These are phyloP conservation scores for Begonia peltatifolia DNA, from an alignment of 306 rosid species.

Conservation along the genomic window DNA sequence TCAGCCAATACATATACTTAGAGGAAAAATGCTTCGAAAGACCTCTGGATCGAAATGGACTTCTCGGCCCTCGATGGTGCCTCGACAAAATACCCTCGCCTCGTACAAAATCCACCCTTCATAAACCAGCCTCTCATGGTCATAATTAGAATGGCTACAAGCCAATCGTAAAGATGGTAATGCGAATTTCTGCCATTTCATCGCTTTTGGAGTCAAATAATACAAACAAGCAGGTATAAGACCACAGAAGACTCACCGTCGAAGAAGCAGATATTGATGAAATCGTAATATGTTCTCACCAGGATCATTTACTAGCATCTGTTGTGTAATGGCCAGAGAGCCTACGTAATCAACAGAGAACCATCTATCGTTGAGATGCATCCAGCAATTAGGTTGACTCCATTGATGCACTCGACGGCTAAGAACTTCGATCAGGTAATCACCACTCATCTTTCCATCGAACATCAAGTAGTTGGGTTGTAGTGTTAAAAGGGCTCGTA, in stretches of 20 bases:
- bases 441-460: conserved; percentile 38
- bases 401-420: conserved; percentile 22
- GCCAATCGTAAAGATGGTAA: conserved; percentile 64
- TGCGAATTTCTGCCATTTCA: conserved; percentile 72
- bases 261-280: conserved; percentile 71
- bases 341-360: conserved; percentile 71
- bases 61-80: conserved; percentile 47
- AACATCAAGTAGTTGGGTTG: conserved; percentile 50
- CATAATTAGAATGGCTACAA: conserved; percentile 49
- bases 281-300: conserved; percentile 49
- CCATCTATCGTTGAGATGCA: conserved; percentile 73
- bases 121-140: conserved; percentile 64
- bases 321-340: conserved; percentile 70
- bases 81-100: too few species aligned
- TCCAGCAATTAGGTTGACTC: conserved; percentile 74
- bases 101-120: conserved; percentile 93
- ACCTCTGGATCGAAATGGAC: conserved; percentile 50
- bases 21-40: conserved; percentile 77
- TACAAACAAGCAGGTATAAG: too few species aligned
- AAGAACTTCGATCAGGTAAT: conserved; percentile 37
- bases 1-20: conserved; percentile 71
- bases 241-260: conserved; percentile 26
- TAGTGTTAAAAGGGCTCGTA: conserved; percentile 51
- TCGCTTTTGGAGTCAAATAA: neutral
- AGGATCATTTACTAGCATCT: conserved; percentile 59